A percentile compares a stretch with the other conserved stretches of the same genome.
These are phyloP conservation scores for sorghum (Sorghum bicolor) DNA, from an alignment of 176 grass and related monocot genomes.

Conservation along the genomic window DNA sequence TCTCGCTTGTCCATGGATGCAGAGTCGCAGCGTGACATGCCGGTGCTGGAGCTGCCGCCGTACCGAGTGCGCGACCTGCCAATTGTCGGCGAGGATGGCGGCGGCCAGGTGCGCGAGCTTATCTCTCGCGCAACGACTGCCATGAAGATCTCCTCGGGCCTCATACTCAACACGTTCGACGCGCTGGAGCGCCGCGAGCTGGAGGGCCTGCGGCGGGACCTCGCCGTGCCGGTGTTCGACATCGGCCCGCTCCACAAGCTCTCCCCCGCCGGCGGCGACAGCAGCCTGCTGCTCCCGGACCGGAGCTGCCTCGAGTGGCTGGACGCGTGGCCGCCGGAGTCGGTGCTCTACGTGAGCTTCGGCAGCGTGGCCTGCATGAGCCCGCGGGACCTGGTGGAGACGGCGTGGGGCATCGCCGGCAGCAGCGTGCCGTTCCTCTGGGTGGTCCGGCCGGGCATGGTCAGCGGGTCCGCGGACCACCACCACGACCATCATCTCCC, in stretches of 20 bases:
- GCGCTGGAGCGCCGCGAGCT: no score
- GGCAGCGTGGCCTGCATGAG: no score
- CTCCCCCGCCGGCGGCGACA: no score
- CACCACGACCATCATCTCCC: neutral
- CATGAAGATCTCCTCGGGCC: conserved; percentile 12
- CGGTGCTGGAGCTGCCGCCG: conserved; percentile 36
- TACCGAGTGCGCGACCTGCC: conserved; percentile 30
- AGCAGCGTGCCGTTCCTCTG: no score
- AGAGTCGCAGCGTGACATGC: conserved; percentile 38
- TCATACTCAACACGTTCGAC: conserved; percentile 31
- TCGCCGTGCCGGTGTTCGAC: neutral
- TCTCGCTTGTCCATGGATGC: no score
- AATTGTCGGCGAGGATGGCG: neutral
- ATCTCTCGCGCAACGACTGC: neutral
- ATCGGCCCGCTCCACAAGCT: neutral
- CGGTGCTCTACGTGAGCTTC: no score
- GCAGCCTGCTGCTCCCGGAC: no score
- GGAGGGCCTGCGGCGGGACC: neutral
- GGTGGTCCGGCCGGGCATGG: neutral
- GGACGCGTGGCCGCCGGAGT: no score
- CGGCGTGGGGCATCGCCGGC: no score
- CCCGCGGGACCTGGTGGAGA: no score
- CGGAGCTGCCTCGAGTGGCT: no score
- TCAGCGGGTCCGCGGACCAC: no score
- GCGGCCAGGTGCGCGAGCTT: neutral